These are phyloP conservation scores for Trichoderma reesei DNA, from an alignment of 495 filamentous ascomycete genomes.

Conservation along the genomic window DNA sequence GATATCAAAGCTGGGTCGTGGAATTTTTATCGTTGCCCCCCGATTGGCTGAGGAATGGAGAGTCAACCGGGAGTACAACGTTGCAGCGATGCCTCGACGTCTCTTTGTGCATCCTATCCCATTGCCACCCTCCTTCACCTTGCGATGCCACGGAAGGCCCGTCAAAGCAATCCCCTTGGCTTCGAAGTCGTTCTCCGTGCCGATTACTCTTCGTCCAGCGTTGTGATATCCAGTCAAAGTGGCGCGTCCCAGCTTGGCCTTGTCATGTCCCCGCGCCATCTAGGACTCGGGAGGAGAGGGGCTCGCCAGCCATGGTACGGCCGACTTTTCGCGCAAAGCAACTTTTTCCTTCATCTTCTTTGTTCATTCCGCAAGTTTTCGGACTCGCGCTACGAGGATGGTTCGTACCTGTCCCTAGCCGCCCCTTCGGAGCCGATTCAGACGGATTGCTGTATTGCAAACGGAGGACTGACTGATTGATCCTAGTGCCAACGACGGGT, in stretches of 20 bases:
- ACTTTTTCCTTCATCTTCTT: not conserved
- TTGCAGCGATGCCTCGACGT: not conserved
- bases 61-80: slow-evolving; percentile 4
- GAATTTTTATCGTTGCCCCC: not conserved
- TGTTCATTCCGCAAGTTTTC: not conserved
- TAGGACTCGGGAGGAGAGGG: not conserved
- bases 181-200: not conserved
- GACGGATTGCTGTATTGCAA: not conserved
- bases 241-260: not conserved
- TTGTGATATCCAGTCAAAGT: not conserved
- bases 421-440: not conserved
- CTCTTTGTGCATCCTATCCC: not conserved
- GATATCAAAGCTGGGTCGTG: not conserved
- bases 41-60: slow-evolving; percentile 1
- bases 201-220: not conserved
- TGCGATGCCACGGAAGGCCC: not conserved
- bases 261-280: not conserved
- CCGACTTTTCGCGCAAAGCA: not conserved
- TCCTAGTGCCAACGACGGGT: not conserved
- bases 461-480: slow-evolving; percentile 7
- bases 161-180: not conserved
- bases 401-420: not conserved
- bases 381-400: not conserved
- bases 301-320: not conserved
- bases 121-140: slow-evolving; percentile 3